Evolutionary conservation across 148 eudicot species (phyloP).

Genomic region (Chenopodium suecicum): DNA sequence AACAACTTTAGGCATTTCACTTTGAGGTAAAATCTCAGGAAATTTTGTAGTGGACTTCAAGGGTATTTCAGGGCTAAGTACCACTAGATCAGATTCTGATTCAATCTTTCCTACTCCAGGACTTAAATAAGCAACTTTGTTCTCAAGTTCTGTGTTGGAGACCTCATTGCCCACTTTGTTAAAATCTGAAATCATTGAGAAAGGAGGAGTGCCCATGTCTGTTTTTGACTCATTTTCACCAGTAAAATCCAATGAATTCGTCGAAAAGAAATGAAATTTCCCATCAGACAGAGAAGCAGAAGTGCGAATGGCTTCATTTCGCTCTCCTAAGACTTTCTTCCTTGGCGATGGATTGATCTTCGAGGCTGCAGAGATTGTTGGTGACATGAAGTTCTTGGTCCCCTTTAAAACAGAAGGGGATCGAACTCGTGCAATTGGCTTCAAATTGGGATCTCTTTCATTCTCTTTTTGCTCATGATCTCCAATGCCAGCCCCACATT

Average conservation of each 20-base stretch:
- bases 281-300: constrained; percentile 69
- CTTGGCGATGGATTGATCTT: constrained; percentile 81
- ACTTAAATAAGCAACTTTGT: constrained; percentile 14
- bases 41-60: constrained; percentile 16
- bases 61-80: constrained; percentile 43
- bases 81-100: constrained; percentile 40
- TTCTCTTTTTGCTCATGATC: constrained; percentile 74
- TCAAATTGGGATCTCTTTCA: constrained; percentile 45
- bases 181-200: constrained; percentile 10
- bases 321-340: constrained; percentile 76
- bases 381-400: constrained; percentile 76
- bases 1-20: constrained; percentile 31
- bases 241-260: constrained; percentile 26
- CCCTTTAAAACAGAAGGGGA: constrained; percentile 49
- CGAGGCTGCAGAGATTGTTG: constrained; percentile 91
- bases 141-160: constrained; percentile 28
- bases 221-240: constrained; percentile 29
- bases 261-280: constrained; percentile 46
- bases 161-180: constrained; percentile 23
- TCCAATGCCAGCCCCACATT: constrained; percentile 23
- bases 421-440: constrained; percentile 32
- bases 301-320: constrained; percentile 67
- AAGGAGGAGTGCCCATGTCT: constrained; percentile 13
- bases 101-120: constrained; percentile 13
- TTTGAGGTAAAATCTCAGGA: constrained; percentile 31